phyloP scores from a whole-genome alignment of 805 yeast genomes.

The Ogataea siamensis region DNA sequence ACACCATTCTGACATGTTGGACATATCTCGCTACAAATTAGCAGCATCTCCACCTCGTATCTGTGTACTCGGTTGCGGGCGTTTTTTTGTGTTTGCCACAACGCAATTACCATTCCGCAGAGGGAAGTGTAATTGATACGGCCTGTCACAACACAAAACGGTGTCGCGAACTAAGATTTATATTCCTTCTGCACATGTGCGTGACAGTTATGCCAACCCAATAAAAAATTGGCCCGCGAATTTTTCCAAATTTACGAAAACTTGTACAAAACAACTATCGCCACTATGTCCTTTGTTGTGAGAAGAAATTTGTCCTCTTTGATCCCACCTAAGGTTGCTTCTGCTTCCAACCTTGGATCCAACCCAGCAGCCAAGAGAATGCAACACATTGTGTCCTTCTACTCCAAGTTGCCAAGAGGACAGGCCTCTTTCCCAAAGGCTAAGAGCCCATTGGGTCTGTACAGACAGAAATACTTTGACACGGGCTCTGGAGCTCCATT shows the following conservation, averaged over 20 bases:
- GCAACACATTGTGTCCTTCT: constrained; percentile 91
- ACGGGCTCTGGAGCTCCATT: constrained; percentile 83
- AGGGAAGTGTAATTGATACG: neutral
- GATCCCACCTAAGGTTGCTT: constrained; percentile 98
- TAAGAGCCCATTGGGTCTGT: constrained; percentile 66
- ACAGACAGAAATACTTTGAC: constrained; percentile 82
- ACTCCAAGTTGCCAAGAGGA: constrained; percentile 95
- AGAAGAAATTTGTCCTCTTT: constrained; percentile 93
- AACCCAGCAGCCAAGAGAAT: constrained; percentile 97
- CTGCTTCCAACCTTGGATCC: constrained; percentile 90
- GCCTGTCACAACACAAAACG: neutral
- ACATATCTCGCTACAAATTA: neutral
- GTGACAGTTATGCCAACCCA: constrained; percentile 10
- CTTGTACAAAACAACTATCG: constrained; percentile 5
- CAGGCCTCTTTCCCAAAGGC: constrained; percentile 74
- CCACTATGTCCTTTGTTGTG: constrained; percentile 72
- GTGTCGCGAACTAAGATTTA: constrained; percentile 1
- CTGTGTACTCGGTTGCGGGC: neutral
- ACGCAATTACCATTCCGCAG: neutral
- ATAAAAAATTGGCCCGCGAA: constrained; percentile 8
- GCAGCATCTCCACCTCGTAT: neutral
- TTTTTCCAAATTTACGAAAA: constrained; percentile 5
- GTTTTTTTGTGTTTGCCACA: neutral
- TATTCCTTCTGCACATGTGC: constrained; percentile 3
- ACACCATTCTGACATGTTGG: neutral